Evolutionary conservation across 768 basidiomycete genomes (phyloP).

Genomic region (Lactarius indigo): DNA sequence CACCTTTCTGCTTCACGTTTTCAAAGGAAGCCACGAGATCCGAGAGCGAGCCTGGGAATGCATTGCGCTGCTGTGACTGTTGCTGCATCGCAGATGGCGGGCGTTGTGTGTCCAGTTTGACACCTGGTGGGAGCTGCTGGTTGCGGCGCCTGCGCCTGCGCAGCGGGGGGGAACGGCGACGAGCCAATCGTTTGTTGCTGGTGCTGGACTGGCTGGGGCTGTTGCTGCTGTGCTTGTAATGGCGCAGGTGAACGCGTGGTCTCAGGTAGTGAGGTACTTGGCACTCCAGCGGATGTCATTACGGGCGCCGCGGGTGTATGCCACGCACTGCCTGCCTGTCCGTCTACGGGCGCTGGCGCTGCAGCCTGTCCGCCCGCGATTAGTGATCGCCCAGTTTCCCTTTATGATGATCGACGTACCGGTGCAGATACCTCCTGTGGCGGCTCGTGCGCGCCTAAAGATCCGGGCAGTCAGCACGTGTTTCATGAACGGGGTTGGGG

Average conservation of each 20-base stretch:
- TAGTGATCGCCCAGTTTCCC: not conserved
- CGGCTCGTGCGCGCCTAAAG: conserved; percentile 12
- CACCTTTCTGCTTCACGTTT: conserved; percentile 94
- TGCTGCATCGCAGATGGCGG: conserved; percentile 26
- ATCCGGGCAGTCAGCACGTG: conserved; percentile 4
- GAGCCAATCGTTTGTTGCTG: conserved; percentile 24
- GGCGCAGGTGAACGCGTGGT: conserved; percentile 46
- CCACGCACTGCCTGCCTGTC: conserved; percentile 19
- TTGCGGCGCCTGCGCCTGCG: conserved; percentile 13
- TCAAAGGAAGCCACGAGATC: conserved; percentile 95
- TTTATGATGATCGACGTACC: conserved; percentile 7
- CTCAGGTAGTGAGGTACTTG: conserved; percentile 21
- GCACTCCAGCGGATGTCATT: not conserved
- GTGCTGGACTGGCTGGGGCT: conserved; percentile 40
- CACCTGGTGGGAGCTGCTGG: conserved; percentile 28
- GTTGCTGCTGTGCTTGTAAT: conserved; percentile 45
- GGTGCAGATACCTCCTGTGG: conserved; percentile 9
- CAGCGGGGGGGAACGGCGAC: conserved; percentile 13
- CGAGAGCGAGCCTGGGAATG: conserved; percentile 81
- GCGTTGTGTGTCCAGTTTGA: conserved; percentile 21
- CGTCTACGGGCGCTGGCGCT: conserved; percentile 11
- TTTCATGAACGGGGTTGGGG: not conserved
- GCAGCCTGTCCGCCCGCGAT: conserved; percentile 5
- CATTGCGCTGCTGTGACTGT: conserved; percentile 38
- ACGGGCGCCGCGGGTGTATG: conserved; percentile 13